Evolutionary conservation across 225 moss, liverwort and hornwort genomes (phyloP), one percentile per base, ranked within the genome.

Genomic region (Bryum argenteum): DNA sequence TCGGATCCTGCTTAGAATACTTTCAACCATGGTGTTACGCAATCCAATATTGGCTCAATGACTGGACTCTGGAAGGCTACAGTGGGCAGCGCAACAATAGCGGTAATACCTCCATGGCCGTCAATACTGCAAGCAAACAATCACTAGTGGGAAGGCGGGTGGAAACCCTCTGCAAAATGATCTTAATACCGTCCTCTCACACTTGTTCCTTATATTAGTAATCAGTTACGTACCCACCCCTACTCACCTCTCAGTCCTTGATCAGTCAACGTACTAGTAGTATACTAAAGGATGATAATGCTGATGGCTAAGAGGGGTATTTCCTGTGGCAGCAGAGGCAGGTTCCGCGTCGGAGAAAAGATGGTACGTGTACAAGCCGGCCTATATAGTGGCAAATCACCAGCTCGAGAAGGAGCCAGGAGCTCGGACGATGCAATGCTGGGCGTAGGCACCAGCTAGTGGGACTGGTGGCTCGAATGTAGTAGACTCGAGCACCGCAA

Each of bases 31-130:
- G 65, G 65, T 59, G 57, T 42, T 55, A 15, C 85, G 65, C 98
- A 91, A 72, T 44, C 84, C 56, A 84, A 80, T 68, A 43, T 64
- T 55, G 58, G 87, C 26, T 75, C 89, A 11, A 63, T 94, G 75
- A 82, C 94, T 66, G 98, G 98, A n/a, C 88, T 98, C 78, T 98
- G 98, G 98, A 94, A 94, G 94, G 92, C 63, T 92, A 89, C 26
- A 94, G 82, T 68, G 81, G 82, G 28, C 88, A 78, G 74, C 86
- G 94, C 64, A 89, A 82, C 64, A 86, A 85, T 81, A 85, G 79
- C 28, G 81, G 79, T 79, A 51, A 78, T 48, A 48, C 15, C 57
- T 57, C 74, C 39, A 72, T 84, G 62, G 63, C 81, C 50, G 65
- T 91, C 63, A 92, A 92, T 62, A 33, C 33, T 33, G 85, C 93